Percentiles rank a stretch among this genome's conserved stretches.
Evolutionary conservation across 768 basidiomycete genomes (phyloP).

Genomic region (Cystofilobasidium bisporidii): DNA sequence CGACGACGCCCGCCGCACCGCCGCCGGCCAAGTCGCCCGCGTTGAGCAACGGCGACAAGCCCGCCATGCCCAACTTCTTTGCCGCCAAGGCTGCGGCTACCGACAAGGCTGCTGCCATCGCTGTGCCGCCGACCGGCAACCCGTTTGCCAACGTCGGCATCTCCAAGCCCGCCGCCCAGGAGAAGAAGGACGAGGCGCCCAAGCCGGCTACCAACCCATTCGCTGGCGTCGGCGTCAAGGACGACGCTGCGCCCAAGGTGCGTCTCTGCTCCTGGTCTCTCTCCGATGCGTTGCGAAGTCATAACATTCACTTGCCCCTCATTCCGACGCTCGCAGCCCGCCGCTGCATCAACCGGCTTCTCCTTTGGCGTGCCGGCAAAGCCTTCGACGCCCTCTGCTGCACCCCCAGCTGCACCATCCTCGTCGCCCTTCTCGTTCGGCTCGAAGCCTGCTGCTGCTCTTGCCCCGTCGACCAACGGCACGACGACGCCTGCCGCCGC

Average conservation of each 20-base stretch:
- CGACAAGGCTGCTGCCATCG: not conserved
- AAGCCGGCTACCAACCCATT: not conserved
- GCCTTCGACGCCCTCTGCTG: too few species aligned
- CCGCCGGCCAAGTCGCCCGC: not conserved
- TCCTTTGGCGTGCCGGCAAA: too few species aligned
- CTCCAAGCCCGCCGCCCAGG: not conserved
- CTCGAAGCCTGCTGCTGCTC: not conserved
- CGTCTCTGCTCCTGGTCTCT: too few species aligned
- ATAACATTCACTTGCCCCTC: too few species aligned
- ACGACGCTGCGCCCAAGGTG: too few species aligned
- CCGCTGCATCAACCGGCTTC: too few species aligned
- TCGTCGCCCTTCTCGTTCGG: not conserved
- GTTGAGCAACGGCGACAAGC: not conserved
- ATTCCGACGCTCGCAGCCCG: too few species aligned
- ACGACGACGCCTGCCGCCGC: not conserved
- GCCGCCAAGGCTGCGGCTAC: not conserved
- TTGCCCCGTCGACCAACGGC: not conserved
- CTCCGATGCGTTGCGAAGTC: too few species aligned
- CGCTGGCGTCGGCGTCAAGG: not conserved
- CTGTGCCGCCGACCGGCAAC: not conserved
- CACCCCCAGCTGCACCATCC: not conserved
- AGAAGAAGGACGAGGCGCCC: not conserved
- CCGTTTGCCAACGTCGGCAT: not conserved
- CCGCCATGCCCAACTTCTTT: not conserved
- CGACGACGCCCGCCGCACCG: not conserved